A percentile compares a stretch with the other conserved stretches of the same genome.
phyloP scores from a whole-genome alignment of 1,139 yeast species.

The Yamadazyma spencermartinsiae region DNA sequence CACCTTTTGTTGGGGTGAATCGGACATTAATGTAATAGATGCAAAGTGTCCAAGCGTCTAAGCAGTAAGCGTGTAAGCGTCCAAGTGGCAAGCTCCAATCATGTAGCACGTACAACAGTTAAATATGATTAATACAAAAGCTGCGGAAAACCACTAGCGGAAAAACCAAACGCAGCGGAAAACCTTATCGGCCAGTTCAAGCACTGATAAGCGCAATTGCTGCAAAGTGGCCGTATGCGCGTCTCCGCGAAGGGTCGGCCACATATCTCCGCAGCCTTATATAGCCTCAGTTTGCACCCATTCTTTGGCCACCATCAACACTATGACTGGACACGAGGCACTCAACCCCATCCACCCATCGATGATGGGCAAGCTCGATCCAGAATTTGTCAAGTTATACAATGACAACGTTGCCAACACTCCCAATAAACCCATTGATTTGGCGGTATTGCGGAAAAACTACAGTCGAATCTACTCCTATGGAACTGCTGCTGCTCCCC shows the following conservation, averaged over 20 bases:
- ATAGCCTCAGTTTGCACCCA: neutral
- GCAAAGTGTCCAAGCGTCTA: neutral
- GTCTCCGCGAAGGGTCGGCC: no score
- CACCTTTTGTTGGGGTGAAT: constrained; percentile 6
- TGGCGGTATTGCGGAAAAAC: constrained; percentile 26
- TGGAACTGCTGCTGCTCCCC: constrained; percentile 37
- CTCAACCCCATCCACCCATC: constrained; percentile 27
- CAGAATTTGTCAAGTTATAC: constrained; percentile 37
- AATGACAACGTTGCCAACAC: constrained; percentile 27
- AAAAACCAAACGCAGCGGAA: no score
- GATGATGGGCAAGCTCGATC: constrained; percentile 22
- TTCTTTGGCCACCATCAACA: constrained; percentile 5
- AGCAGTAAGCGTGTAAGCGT: no score
- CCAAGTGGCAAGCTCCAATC: no score
- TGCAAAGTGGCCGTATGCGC: no score
- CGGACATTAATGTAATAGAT: constrained; percentile 4
- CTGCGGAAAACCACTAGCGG: no score
- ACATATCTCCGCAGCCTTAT: no score
- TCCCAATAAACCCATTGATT: constrained; percentile 29
- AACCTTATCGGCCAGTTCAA: no score
- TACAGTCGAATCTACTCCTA: constrained; percentile 41
- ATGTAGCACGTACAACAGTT: no score
- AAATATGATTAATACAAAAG: no score
- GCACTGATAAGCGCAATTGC: no score
- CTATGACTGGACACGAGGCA: constrained; percentile 15